Conservation (phyloP, 2,329 filamentous ascomycete genomes). For the Clarireedia monteithiana region DNA sequence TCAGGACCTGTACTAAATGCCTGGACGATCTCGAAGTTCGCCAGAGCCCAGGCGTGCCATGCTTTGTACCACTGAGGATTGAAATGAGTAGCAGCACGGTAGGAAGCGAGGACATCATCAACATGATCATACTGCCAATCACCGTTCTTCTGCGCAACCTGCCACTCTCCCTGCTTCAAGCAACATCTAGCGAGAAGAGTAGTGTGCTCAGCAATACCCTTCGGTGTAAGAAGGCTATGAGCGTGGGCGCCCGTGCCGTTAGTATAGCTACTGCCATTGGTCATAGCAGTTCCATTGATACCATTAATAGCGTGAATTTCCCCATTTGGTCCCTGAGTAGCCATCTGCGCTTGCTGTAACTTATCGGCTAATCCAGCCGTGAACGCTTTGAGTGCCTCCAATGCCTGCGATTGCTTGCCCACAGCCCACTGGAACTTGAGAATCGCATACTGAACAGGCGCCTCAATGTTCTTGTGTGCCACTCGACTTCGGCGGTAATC, state of each 20-base stretch:
- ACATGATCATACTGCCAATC: conserved; percentile 86
- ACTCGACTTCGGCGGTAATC: conserved; percentile 13
- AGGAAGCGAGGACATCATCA: conserved; percentile 82
- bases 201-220: conserved; percentile 50
- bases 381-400: conserved; percentile 51
- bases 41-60: conserved; percentile 97
- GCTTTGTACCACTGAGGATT: conserved; percentile 97
- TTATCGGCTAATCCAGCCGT: conserved; percentile 48
- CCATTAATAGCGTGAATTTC: conserved; percentile 24
- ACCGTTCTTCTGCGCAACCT: conserved; percentile 74
- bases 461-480: conserved; percentile 30
- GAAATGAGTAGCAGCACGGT: conserved; percentile 85
- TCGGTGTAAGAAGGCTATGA: conserved; percentile 23
- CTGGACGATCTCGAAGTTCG: conserved; percentile 97
- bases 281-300: conserved; percentile 32
- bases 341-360: conserved; percentile 24
- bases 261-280: conserved; percentile 36
- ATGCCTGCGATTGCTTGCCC: conserved; percentile 57
- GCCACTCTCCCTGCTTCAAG: conserved; percentile 93
- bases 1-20: conserved; percentile 42
- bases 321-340: conserved; percentile 23
- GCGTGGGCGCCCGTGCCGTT: conserved; percentile 33
- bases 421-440: conserved; percentile 96
- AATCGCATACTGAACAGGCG: conserved; percentile 90
- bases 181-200: conserved; percentile 89